These are phyloP conservation scores for Penicillium sp. DNA, from an alignment of 2,329 filamentous ascomycete genomes.

Conservation along the genomic window DNA sequence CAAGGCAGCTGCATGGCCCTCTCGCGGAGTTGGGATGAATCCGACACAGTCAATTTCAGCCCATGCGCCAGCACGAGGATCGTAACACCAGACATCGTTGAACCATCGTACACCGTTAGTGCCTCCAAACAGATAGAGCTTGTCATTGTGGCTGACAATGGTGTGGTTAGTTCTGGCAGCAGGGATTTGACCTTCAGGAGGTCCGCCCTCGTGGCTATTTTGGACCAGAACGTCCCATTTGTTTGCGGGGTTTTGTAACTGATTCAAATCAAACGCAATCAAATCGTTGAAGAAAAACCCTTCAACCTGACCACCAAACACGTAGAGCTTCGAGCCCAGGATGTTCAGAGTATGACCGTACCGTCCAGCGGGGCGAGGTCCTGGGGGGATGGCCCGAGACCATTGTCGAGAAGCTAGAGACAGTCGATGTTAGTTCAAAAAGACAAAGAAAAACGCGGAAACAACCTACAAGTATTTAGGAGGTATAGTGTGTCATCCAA, in stretches of 20 bases:
- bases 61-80: conserved; percentile 81
- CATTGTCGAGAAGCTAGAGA: conserved; percentile 87
- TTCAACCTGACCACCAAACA: conserved; percentile 97
- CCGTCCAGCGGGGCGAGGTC: conserved; percentile 80
- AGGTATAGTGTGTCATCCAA: conserved; percentile 95
- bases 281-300: conserved; percentile 98
- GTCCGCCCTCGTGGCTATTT: conserved; percentile 62
- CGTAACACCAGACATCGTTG: conserved; percentile 98
- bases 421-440: conserved; percentile 27
- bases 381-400: conserved; percentile 89
- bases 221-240: conserved; percentile 91
- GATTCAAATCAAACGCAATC: conserved; percentile 92
- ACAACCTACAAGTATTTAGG: conserved; percentile 86
- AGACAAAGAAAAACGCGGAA: conserved; percentile 12
- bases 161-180: conserved; percentile 94
- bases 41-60: conserved; percentile 91
- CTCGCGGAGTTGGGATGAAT: conserved; percentile 89
- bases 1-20: conserved; percentile 90
- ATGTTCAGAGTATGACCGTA: conserved; percentile 98
- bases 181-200: conserved; percentile 67
- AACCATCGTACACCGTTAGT: conserved; percentile 97
- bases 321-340: conserved; percentile 91
- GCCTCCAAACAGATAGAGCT: conserved; percentile 94
- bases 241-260: conserved; percentile 85
- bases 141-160: conserved; percentile 87